A percentile compares a stretch with the other conserved stretches of the same genome.
These are phyloP conservation scores for Cichorium intybus DNA, from an alignment of 140 eudicot species.

Conservation along the genomic window DNA sequence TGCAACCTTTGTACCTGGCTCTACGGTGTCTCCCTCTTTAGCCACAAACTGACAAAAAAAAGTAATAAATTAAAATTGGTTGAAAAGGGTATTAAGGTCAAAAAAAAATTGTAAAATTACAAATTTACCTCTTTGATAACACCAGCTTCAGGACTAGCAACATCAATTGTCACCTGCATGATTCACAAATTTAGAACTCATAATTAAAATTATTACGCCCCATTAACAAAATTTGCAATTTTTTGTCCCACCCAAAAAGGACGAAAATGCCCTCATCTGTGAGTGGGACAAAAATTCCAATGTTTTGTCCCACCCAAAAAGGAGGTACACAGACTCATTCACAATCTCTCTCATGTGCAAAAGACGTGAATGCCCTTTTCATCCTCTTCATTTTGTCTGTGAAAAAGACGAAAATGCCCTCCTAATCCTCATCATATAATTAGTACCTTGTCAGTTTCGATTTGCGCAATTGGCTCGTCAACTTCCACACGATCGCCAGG, in stretches of 20 bases:
- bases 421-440: neutral
- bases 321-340: no score
- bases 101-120: slow-evolving; percentile 1
- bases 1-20: slow-evolving; percentile 62
- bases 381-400: neutral
- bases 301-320: no score
- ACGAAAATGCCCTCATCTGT: neutral
- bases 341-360: no score
- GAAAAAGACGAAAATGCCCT: neutral
- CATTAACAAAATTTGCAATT: no score
- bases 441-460: slow-evolving; percentile 74
- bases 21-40: slow-evolving; percentile 56
- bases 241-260: no score
- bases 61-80: no score
- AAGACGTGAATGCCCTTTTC: no score
- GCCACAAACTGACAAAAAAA: slow-evolving; percentile 42
- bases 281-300: no score
- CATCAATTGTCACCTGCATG: slow-evolving; percentile 52
- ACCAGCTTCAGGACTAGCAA: slow-evolving; percentile 77
- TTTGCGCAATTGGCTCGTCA: slow-evolving; percentile 77
- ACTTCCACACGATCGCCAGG: slow-evolving; percentile 67
- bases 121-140: slow-evolving; percentile 49
- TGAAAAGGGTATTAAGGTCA: neutral
- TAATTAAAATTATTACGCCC: neutral
- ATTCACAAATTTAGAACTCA: slow-evolving; percentile 14